These are phyloP conservation scores for Diaporthe velutina DNA, from an alignment of 2,329 filamentous ascomycete species.

Conservation along the genomic window DNA sequence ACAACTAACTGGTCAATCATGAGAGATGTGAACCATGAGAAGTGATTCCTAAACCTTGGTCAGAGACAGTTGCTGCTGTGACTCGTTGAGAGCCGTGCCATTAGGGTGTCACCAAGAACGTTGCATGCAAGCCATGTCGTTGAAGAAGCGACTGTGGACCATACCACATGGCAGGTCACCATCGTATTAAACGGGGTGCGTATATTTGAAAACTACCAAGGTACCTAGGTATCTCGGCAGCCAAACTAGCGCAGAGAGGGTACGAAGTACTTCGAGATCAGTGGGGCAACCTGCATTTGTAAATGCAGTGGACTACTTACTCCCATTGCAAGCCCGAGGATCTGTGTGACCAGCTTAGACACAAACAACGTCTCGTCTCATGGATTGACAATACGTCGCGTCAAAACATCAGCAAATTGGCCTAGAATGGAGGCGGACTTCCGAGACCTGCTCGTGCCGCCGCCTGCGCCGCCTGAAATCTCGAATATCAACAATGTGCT, in stretches of 20 bases:
- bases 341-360: background rate
- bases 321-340: background rate
- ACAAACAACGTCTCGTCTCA: background rate
- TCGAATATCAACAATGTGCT: conserved; percentile 38
- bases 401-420: background rate
- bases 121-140: no score
- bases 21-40: background rate
- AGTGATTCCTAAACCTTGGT: background rate
- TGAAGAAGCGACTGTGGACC: no score
- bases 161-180: no score
- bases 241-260: background rate
- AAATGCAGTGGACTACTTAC: background rate
- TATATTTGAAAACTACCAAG: background rate
- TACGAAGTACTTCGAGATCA: background rate
- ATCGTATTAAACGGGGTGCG: background rate
- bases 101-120: background rate
- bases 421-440: conserved; percentile 36
- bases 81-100: no score
- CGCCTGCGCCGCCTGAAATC: conserved; percentile 28
- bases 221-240: background rate
- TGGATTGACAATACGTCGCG: background rate
- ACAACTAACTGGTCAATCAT: background rate
- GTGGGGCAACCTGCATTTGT: conserved; percentile 11
- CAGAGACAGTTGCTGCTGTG: no score
- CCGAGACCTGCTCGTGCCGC: conserved; percentile 18